Conservation (phyloP, 2,329 filamentous ascomycete species). For the Penicillium hesseltinei region DNA sequence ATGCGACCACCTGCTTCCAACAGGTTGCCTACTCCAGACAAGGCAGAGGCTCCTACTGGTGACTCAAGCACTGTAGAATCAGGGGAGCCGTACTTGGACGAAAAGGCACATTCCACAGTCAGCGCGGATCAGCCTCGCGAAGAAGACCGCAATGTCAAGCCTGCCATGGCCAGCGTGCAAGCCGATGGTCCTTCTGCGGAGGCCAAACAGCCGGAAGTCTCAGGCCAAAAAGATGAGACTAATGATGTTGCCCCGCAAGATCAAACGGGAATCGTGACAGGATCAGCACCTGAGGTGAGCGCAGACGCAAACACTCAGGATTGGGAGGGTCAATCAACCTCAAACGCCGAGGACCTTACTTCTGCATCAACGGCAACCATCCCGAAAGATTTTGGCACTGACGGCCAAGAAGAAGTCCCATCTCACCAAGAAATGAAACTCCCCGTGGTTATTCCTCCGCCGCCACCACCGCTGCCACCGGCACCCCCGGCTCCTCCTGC, state of each 20-base stretch:
- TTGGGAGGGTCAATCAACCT: constrained; percentile 43
- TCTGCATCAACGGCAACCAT: constrained; percentile 46
- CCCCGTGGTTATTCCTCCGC: constrained; percentile 55
- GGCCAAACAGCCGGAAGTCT: constrained; percentile 14
- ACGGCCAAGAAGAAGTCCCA: constrained; percentile 46
- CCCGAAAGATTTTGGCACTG: constrained; percentile 21
- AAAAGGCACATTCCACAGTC: constrained; percentile 37
- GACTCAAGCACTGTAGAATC: constrained; percentile 43
- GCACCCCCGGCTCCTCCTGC: constrained; percentile 26
- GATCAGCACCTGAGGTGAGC: constrained; percentile 18
- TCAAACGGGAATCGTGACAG: constrained; percentile 8
- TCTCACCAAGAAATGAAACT: constrained; percentile 44
- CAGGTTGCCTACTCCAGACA: constrained; percentile 41
- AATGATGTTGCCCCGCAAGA: constrained; percentile 12
- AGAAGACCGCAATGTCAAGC: constrained; percentile 32
- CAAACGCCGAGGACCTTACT: constrained; percentile 64
- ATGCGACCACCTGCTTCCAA: constrained; percentile 39
- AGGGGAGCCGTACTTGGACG: constrained; percentile 40
- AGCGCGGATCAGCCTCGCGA: constrained; percentile 31
- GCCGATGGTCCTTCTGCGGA: constrained; percentile 30
- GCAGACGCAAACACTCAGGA: constrained; percentile 17
- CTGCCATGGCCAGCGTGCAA: constrained; percentile 37
- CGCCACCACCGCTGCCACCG: constrained; percentile 55
- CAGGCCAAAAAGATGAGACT: constrained; percentile 14
- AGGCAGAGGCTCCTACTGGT: constrained; percentile 37